Conservation (phyloP, 345 rosid genomes). For the Citrus trifoliata region DNA sequence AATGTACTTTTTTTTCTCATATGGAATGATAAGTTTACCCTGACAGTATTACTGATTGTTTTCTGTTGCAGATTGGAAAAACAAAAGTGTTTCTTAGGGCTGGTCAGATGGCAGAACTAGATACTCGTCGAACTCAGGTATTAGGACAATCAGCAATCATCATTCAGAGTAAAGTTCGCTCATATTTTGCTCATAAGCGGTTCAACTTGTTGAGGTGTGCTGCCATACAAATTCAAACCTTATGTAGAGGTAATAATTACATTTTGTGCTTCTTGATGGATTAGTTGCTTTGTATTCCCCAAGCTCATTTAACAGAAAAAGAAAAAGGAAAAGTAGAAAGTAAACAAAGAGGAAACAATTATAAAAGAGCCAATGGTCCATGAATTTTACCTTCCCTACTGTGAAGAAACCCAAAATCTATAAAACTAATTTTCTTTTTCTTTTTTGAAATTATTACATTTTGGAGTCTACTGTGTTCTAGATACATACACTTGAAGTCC, state of each 20-base stretch:
- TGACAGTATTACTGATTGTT: constrained; percentile 12
- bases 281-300: background rate
- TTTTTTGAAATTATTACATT: too few species aligned
- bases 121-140: constrained; percentile 68
- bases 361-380: background rate
- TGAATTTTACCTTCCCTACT: background rate
- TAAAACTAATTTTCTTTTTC: background rate
- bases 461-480: too few species aligned
- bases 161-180: constrained; percentile 72
- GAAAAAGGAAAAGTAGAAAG: background rate
- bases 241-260: constrained; percentile 65
- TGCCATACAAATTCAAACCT: constrained; percentile 65
- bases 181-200: constrained; percentile 50
- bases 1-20: background rate
- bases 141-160: constrained; percentile 76
- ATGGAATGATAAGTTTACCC: background rate
- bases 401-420: background rate
- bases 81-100: constrained; percentile 95
- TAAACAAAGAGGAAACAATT: background rate
- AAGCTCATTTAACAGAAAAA: background rate
- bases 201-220: constrained; percentile 51
- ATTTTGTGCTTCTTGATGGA: background rate
- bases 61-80: constrained; percentile 68
- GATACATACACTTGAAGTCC: too few species aligned
- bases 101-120: constrained; percentile 99